A percentile compares a stretch with the other conserved stretches of the same genome.
Conservation (phyloP, 1,139 yeast species). For the Spencermartinsiella ligniputridi region DNA sequence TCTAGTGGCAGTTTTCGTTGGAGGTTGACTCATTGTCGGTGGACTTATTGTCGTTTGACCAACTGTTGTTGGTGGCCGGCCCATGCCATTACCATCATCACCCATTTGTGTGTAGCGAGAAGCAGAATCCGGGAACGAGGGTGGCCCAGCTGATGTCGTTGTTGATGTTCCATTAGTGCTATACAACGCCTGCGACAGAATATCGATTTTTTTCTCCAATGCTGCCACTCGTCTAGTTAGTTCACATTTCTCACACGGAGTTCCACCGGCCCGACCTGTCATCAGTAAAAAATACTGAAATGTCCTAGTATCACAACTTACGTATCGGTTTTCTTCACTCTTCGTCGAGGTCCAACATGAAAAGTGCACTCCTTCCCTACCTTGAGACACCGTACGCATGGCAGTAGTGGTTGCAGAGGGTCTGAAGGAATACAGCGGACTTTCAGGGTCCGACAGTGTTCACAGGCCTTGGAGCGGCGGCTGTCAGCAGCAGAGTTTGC, state of each 20-base stretch:
- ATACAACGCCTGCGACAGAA: slow-evolving; percentile 27
- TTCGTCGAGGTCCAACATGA: slow-evolving; percentile 56
- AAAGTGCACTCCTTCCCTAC: slow-evolving; percentile 62
- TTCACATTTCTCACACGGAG: neutral
- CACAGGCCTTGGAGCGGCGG: slow-evolving; percentile 62
- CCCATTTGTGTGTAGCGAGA: neutral
- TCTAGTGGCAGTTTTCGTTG: neutral
- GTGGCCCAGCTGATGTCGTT: neutral
- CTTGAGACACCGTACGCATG: slow-evolving; percentile 71
- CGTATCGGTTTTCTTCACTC: slow-evolving; percentile 39
- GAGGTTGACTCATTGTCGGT: neutral
- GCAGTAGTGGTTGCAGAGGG: slow-evolving; percentile 50
- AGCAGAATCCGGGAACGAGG: neutral
- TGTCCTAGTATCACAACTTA: slow-evolving; percentile 14
- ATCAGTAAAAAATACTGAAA: neutral
- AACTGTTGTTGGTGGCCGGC: neutral
- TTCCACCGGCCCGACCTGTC: neutral
- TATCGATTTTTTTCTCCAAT: slow-evolving; percentile 34
- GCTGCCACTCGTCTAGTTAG: slow-evolving; percentile 31
- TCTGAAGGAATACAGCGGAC: slow-evolving; percentile 79
- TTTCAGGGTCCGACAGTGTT: slow-evolving; percentile 72
- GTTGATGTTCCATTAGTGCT: neutral
- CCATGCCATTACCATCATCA: neutral
- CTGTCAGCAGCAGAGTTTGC: slow-evolving; percentile 7
- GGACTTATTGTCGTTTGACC: neutral